Percentiles rank a stretch among this genome's conserved stretches.
phyloP scores from a whole-genome alignment of 352 stramenopile species.

The Phytophthora aleatoria region DNA sequence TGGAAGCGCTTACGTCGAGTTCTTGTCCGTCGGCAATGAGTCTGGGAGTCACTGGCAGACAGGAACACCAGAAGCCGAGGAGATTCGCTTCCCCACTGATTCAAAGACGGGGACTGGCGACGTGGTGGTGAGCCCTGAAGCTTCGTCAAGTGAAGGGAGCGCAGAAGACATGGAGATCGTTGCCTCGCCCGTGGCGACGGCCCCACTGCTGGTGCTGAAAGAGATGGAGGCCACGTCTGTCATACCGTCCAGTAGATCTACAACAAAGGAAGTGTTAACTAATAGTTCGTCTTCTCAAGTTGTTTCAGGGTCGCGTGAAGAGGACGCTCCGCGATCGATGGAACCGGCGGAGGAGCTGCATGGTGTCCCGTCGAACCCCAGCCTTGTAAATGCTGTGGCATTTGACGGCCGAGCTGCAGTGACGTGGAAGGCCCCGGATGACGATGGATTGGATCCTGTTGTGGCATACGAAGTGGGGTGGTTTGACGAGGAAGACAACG shows the following conservation, averaged over 20 bases:
- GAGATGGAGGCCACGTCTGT: not conserved
- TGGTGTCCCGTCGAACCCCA: slow-evolving; percentile 69
- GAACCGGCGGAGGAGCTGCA: slow-evolving; percentile 38
- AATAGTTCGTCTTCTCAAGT: not conserved
- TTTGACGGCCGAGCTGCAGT: slow-evolving; percentile 63
- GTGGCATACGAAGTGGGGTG: slow-evolving; percentile 65
- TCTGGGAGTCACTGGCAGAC: slow-evolving; percentile 5
- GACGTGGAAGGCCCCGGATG: slow-evolving; percentile 62
- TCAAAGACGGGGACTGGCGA: not conserved
- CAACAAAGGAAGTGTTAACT: not conserved
- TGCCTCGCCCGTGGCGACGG: slow-evolving; percentile 10
- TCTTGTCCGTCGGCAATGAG: slow-evolving; percentile 4
- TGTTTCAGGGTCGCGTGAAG: slow-evolving; percentile 2
- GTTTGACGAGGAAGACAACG: slow-evolving; percentile 55
- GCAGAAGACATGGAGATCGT: slow-evolving; percentile 1
- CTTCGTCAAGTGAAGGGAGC: slow-evolving; percentile 3
- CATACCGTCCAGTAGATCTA: not conserved
- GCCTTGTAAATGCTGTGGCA: slow-evolving; percentile 54
- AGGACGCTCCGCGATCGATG: not conserved
- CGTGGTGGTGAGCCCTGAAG: not conserved
- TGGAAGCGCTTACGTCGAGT: slow-evolving; percentile 6
- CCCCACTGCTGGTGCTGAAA: slow-evolving; percentile 13
- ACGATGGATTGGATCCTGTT: slow-evolving; percentile 68
- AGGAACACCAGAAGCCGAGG: not conserved
- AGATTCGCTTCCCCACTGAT: slow-evolving; percentile 17